Base-by-base conservation (phyloP, 768 basidiomycete species). In the Russula dissimulans region DNA sequence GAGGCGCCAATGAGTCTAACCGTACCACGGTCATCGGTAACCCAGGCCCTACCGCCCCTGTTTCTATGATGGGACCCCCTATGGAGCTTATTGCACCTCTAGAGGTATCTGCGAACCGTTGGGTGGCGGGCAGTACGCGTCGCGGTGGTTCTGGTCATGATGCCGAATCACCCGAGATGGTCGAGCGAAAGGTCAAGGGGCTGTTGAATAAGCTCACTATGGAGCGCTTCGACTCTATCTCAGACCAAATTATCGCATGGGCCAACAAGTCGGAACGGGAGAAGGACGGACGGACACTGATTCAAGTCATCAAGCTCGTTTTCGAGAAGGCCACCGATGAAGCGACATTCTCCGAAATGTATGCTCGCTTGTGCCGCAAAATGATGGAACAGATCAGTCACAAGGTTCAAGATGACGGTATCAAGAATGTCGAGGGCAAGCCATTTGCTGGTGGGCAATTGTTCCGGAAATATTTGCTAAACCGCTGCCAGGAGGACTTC, bases 321-420 rank as follows among this genome's bases (percentile, higher is more conserved):
- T 97, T 97, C 72, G 95, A 97, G 73, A 97, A 95, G 79, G 95
- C 94, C 10, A 97, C 91, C 7, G 94, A 97, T 71, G 95, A 97
- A 72, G 91, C 91, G 45, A 83, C 86, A 9, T 95, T 91, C 89
- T 95, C 91, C 2, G 89, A 91, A 77, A 97, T 97, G 92, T 97
- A 99, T 71, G 95, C 95, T 34, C 85, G 89, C 36, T 78, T 99
- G 42, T 97, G 95, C 71, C 79, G 91, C 65, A 91, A 93, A 81
- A 89, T 97, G 84, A 91, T 95, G 89, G 91, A 94, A 74, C 84
- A 83, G 70, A 89, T 98, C 71, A 91, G 86, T 58, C 78, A 85
- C 34, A 85, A 88, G 61, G 91, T 97, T 5, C 86, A 87, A 67
- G 95, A 97, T 70, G 90, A 93, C 60, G 84, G 86, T 10, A 89